Percentiles rank a stretch among this genome's conserved stretches.
Evolutionary conservation across 768 basidiomycete species (phyloP).

Genomic region (Amanita fuliginea): DNA sequence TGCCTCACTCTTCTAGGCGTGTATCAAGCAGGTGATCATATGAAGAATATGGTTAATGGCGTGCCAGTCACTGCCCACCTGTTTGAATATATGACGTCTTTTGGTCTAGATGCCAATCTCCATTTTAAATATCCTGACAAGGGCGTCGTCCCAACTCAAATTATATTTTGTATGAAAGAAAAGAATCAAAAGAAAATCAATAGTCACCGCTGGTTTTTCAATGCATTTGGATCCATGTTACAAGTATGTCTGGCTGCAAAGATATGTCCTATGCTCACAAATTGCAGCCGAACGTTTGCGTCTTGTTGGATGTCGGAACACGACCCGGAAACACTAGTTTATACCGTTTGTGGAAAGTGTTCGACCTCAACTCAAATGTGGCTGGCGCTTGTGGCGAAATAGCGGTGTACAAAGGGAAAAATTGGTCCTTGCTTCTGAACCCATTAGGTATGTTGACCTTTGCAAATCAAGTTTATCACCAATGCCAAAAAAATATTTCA

Average conservation of each 20-base stretch:
- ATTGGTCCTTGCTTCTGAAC: conserved; percentile 73
- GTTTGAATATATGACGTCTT: conserved; percentile 83
- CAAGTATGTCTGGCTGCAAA: conserved; percentile 35
- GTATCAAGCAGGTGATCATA: conserved; percentile 59
- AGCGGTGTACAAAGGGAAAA: conserved; percentile 83
- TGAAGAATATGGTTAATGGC: conserved; percentile 33
- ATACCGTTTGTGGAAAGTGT: conserved; percentile 93
- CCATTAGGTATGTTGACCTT: conserved; percentile 52
- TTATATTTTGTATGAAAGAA: conserved; percentile 86
- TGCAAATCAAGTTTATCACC: not conserved
- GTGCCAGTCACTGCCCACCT: conserved; percentile 56
- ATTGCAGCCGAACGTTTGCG: conserved; percentile 76
- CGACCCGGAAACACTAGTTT: conserved; percentile 81
- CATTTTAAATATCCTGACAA: conserved; percentile 87
- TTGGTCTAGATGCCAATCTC: conserved; percentile 66
- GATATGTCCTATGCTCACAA: not conserved
- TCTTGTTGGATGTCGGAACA: conserved; percentile 91
- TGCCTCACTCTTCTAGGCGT: conserved; percentile 89
- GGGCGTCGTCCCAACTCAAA: conserved; percentile 91
- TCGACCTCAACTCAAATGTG: conserved; percentile 85
- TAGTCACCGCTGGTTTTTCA: conserved; percentile 96
- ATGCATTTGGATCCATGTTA: conserved; percentile 77
- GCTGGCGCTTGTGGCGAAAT: conserved; percentile 98
- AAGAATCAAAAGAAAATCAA: conserved; percentile 97
- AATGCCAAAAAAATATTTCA: conserved; percentile 14